Evolutionary conservation across 129 eudicot species (phyloP), one percentile per base, ranked within the genome.

Genomic region (Artemisia argyi): DNA sequence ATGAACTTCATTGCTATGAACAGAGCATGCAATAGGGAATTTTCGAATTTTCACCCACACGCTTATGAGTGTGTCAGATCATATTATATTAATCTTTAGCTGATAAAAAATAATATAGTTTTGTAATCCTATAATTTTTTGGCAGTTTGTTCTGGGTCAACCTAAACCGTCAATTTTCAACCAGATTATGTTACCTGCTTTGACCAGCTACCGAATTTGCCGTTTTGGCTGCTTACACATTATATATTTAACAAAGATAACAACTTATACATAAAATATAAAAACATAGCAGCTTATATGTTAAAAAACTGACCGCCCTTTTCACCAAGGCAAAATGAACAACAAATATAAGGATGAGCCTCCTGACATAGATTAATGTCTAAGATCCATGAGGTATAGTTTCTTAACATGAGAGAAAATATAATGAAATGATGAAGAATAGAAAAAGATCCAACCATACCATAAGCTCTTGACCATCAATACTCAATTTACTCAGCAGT

Each of bases 381-480:
- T 71, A n/a, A 16, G 24, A 17, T 48, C 52, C 11, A 48, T 51
- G 7, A 2, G 16, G 50, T 19, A 3, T 26, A 15, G 3, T 17
- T 11, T 22, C 61, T 49, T 50, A 48, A 8, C 39, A 19, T 19
- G n/a, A 12, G 16, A 11, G 30, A 10, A 26, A 9, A 74, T 65
- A 53, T 66, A 54, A 59, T 1, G 12, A 68, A 73, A 1, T 52
- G 65, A 30, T 66, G n/a, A 54, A 47, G 49, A 61, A 48, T 32
- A 69, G 20, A 69, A 66, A 74, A 52, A 65, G 19, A 74, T 13
- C 39, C 26, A 49, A 52, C 22, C 80, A 74, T 88, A 95, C 99
- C 97, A 86, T 80, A 66, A 95, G 78, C 72, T 90, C 90, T 68
- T 95, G 97, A 66, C 97, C 99, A 86, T 95, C 99, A 69, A 95